phyloP scores from a whole-genome alignment of 164 flowering plant genomes.

The Akebia trifoliata region DNA sequence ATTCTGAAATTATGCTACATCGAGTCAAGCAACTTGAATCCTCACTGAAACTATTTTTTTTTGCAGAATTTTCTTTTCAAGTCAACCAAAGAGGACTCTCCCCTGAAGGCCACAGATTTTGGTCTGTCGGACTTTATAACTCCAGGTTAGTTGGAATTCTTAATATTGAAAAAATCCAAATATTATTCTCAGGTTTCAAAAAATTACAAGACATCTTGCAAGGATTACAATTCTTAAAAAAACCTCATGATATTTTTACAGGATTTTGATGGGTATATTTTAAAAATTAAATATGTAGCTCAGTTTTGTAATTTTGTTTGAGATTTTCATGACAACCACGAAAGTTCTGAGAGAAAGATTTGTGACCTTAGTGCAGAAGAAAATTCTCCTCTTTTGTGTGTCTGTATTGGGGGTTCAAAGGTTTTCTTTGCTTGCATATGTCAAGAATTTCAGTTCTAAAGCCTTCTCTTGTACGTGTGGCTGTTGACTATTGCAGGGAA shows the following conservation, averaged over 20 bases:
- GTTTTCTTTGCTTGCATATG: background rate
- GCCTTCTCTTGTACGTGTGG: background rate
- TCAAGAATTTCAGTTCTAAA: slow-evolving; percentile 4
- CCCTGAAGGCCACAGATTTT: slow-evolving; percentile 81
- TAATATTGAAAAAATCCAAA: too few species aligned
- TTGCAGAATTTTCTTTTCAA: slow-evolving; percentile 89
- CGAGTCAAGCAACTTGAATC: background rate
- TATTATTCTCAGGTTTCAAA: too few species aligned
- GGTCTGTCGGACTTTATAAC: slow-evolving; percentile 91
- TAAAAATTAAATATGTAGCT: too few species aligned
- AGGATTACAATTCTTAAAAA: background rate
- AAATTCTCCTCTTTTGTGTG: too few species aligned
- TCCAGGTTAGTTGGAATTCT: slow-evolving; percentile 58
- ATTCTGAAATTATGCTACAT: slow-evolving; percentile 2
- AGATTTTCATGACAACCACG: background rate
- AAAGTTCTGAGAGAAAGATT: too few species aligned
- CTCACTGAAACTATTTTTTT: background rate
- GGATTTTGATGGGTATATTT: too few species aligned
- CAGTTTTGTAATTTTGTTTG: background rate
- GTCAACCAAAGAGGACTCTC: slow-evolving; percentile 67
- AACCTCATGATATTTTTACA: background rate
- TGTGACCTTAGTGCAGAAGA: too few species aligned
- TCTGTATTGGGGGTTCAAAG: background rate
- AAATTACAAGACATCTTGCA: too few species aligned
- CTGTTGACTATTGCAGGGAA: slow-evolving; percentile 47